Evolutionary conservation across 768 basidiomycete species (phyloP), one percentile per base, ranked within the genome.

Genomic region (Rickenella mellea): DNA sequence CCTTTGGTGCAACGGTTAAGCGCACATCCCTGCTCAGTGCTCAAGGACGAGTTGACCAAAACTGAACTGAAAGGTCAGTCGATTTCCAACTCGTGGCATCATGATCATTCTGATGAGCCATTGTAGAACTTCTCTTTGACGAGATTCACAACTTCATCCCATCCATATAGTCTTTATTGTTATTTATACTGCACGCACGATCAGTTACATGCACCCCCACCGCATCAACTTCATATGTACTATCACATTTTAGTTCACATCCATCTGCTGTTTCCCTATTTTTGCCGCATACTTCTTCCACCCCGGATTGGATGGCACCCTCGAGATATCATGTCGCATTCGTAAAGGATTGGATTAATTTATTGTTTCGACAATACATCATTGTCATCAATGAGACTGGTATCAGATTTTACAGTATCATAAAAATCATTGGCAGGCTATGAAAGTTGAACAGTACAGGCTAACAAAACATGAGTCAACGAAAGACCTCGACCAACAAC

Each of bases 81-180:
- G 27, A 11, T 5, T 3, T 22, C 32, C 30, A 14, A 2, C 27
- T 40, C 17, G 2, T 8, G 7, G n/a, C n/a, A n/a, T n/a, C 9
- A 12, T 28, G 12, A 21, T 27, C 38, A 10, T 19, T 15, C 19
- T 52, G 29, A 27, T 44, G 37, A 50, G 27, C 10, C 21, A 24
- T 17, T 3, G 25, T 49, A 66, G 78, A 83, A 55, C 71, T 90
- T 39, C 68, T 90, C 21, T 92, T 80, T 55, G 80, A 85, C 38
- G 89, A 94, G 65, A 84, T 93, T 47, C 69, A 82, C 51, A 76
- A 76, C 10, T 88, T 92, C 57, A 63, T 67, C 43, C 78, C 84
- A 10, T 66, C 74, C 37, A 77, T 84, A 53, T 80, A 61, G 64
- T 36, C 22, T 12, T 36, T 42, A 40, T 41, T n/a, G n/a, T 32